These are phyloP conservation scores for Puccinia triticina DNA, from an alignment of 1,284 basidiomycete genomes.

Conservation along the genomic window DNA sequence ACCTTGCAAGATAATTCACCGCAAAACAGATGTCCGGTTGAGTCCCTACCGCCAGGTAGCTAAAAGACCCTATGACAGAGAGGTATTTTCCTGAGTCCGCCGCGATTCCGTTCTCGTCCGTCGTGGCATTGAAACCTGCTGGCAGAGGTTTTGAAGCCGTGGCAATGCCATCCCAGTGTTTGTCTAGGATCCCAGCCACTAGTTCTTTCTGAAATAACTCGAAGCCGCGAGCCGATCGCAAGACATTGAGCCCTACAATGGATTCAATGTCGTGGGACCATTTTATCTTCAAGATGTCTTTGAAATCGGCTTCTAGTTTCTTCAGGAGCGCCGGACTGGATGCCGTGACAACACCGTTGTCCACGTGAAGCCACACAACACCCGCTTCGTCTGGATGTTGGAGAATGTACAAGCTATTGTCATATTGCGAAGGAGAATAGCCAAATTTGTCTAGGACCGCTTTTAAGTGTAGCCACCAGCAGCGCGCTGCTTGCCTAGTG, in stretches of 20 bases:
- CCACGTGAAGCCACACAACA: conserved; percentile 22
- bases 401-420: conserved; percentile 1
- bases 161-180: neutral
- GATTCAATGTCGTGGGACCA: neutral
- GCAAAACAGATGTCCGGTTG: neutral
- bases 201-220: neutral
- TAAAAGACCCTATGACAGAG: neutral
- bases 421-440: neutral
- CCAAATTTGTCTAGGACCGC: neutral
- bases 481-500: neutral
- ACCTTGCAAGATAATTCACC: neutral
- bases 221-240: neutral
- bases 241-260: conserved; percentile 21
- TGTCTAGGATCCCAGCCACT: neutral
- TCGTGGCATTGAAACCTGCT: neutral
- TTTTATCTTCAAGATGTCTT: neutral
- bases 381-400: neutral
- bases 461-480: conserved; percentile 7
- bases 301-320: neutral
- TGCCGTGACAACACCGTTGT: neutral
- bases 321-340: neutral
- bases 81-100: neutral
- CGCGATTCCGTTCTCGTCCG: neutral
- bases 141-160: neutral
- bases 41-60: neutral